Evolutionary conservation across 2,329 filamentous ascomycete species (phyloP).

Genomic region (Clonostachys solani): DNA sequence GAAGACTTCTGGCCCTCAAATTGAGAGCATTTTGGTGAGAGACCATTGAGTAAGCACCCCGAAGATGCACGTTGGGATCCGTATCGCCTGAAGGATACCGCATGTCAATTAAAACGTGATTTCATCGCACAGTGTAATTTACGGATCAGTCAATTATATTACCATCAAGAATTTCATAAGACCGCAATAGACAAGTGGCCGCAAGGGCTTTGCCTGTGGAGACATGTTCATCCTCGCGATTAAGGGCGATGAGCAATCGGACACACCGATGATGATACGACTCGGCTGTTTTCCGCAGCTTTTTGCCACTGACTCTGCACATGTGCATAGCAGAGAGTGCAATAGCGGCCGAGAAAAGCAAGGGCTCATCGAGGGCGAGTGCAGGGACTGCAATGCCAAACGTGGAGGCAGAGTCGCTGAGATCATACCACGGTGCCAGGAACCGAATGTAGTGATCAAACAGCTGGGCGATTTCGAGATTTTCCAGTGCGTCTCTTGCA

Average conservation of each 20-base stretch:
- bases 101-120: too few relatives aligned
- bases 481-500: conserved; percentile 8
- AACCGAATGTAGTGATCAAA: conserved; percentile 32
- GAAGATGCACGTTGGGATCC: conserved; percentile 37
- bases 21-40: conserved; percentile 16
- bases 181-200: conserved; percentile 39
- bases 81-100: conserved; percentile 19
- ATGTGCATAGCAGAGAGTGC: conserved; percentile 37
- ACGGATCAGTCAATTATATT: background rate
- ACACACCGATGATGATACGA: conserved; percentile 35
- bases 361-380: conserved; percentile 27
- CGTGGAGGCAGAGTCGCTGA: conserved; percentile 28
- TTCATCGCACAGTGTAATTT: background rate
- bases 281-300: conserved; percentile 20
- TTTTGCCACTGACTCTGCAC: conserved; percentile 20
- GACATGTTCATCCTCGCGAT: conserved; percentile 17
- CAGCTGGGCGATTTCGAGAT: conserved; percentile 21
- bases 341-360: conserved; percentile 38
- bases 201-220: conserved; percentile 34
- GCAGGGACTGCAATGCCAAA: conserved; percentile 29
- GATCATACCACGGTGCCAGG: conserved; percentile 41
- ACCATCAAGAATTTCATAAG: conserved; percentile 43
- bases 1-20: conserved; percentile 15
- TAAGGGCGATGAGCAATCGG: conserved; percentile 28
- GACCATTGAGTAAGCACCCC: conserved; percentile 39